phyloP scores from a whole-genome alignment of 495 filamentous ascomycete species.

The Astrothelium subdiscretum region DNA sequence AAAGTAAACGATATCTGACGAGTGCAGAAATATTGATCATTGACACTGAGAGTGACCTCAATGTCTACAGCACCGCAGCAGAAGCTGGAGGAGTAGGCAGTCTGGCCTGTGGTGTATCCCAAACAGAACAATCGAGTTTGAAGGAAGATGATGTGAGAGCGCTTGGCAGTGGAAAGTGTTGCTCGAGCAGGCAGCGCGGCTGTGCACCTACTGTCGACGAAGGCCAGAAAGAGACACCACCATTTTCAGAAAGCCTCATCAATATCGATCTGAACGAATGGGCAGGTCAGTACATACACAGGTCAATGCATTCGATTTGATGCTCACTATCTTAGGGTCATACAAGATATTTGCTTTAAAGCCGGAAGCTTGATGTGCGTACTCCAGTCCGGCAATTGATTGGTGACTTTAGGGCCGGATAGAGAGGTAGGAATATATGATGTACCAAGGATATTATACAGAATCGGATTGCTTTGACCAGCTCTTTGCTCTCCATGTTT shows the following conservation, averaged over 20 bases:
- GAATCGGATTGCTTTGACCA: too few relatives aligned
- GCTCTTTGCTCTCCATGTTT: too few relatives aligned
- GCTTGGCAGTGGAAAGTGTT: not conserved
- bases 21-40: conserved; percentile 40
- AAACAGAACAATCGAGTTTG: not conserved
- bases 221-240: too few relatives aligned
- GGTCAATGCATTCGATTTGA: conserved; percentile 7
- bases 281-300: conserved; percentile 32
- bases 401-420: too few relatives aligned
- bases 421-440: too few relatives aligned
- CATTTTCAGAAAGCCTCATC: not conserved
- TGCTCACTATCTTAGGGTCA: conserved; percentile 22
- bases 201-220: too few relatives aligned
- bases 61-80: conserved; percentile 40
- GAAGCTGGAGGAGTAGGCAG: too few relatives aligned
- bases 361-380: too few relatives aligned
- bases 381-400: too few relatives aligned
- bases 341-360: conserved; percentile 37
- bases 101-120: not conserved
- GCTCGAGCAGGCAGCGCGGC: not conserved
- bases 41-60: conserved; percentile 43
- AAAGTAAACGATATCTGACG: conserved; percentile 5
- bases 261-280: conserved; percentile 39
- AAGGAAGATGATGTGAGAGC: conserved; percentile 5
- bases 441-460: too few relatives aligned